Percentiles rank a stretch among this genome's conserved stretches.
Conservation (phyloP, 352 stramenopile species). For the Paralagenidium karlingii region DNA sequence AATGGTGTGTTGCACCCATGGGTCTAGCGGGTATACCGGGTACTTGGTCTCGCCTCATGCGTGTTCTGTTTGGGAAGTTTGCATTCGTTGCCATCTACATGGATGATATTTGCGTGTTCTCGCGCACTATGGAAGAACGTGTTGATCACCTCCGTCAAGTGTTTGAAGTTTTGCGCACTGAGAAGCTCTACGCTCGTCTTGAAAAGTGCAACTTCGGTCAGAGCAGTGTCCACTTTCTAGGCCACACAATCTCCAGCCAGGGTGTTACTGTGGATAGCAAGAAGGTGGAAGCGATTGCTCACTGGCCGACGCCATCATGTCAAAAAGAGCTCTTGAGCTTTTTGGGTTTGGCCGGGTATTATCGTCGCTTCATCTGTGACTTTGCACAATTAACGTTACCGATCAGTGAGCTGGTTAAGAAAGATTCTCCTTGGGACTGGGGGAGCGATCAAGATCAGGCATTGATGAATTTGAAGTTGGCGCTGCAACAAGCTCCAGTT, state of each 20-base stretch:
- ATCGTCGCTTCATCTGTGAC: constrained; percentile 13
- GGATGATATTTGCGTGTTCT: constrained; percentile 24
- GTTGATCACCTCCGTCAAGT: constrained; percentile 8
- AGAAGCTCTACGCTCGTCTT: constrained; percentile 9
- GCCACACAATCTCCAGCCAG: constrained; percentile 9
- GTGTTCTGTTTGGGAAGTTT: constrained; percentile 11
- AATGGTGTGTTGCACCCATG: constrained; percentile 18
- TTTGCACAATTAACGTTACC: constrained; percentile 9
- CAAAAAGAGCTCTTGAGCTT: constrained; percentile 11
- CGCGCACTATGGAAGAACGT: constrained; percentile 5
- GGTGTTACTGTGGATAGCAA: constrained; percentile 10
- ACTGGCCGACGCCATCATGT: constrained; percentile 2
- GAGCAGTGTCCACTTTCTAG: constrained; percentile 10
- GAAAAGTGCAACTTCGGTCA: constrained; percentile 15
- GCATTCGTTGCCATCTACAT: constrained; percentile 22
- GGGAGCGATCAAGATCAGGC: constrained; percentile 1
- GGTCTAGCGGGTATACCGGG: constrained; percentile 18
- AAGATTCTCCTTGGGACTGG: constrained; percentile 6
- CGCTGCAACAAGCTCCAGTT: constrained; percentile 8
- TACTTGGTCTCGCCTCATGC: constrained; percentile 23
- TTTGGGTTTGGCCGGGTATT: constrained; percentile 10
- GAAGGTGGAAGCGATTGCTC: constrained; percentile 12
- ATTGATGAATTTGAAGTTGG: constrained; percentile 7
- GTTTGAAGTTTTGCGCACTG: constrained; percentile 8
- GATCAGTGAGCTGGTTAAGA: constrained; percentile 10